A percentile compares a stretch with the other conserved stretches of the same genome.
These are phyloP conservation scores for Flaveria trinervia DNA, from an alignment of 129 eudicot genomes.

Conservation along the genomic window DNA sequence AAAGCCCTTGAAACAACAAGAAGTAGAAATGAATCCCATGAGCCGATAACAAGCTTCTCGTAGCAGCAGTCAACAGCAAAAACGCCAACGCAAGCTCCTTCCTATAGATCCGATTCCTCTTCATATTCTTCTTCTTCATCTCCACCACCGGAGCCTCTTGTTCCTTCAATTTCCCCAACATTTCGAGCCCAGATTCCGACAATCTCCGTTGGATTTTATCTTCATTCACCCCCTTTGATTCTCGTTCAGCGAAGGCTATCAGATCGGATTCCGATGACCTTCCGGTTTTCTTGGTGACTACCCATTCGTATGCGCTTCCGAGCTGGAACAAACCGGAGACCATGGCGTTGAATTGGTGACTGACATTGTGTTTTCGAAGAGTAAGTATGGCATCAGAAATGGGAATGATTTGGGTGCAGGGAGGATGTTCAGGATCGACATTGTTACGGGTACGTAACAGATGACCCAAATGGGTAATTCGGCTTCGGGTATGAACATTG, in stretches of 20 bases:
- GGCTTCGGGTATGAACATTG: conserved; percentile 93
- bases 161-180: conserved; percentile 70
- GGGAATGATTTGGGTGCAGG: conserved; percentile 96
- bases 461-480: conserved; percentile 87
- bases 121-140: conserved; percentile 44
- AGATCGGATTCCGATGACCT: conserved; percentile 87
- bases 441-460: conserved; percentile 76
- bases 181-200: conserved; percentile 85
- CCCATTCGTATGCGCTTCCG: conserved; percentile 96
- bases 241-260: conserved; percentile 71
- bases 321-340: conserved; percentile 89
- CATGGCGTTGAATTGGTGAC: conserved; percentile 94
- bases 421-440: conserved; percentile 81
- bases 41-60: conserved; percentile 79
- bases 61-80: conserved; percentile 80
- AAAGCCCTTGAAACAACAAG: conserved; percentile 84
- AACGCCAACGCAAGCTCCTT: conserved; percentile 82
- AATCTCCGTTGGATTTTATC: conserved; percentile 75
- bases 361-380: conserved; percentile 95
- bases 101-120: conserved; percentile 62
- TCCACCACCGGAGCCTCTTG: conserved; percentile 36
- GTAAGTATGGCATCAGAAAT: conserved; percentile 79
- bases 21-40: conserved; percentile 92
- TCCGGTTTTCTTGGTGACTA: conserved; percentile 87
- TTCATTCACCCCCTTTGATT: conserved; percentile 49